A percentile compares a stretch with the other conserved stretches of the same genome.
Evolutionary conservation across 2,329 filamentous ascomycete species (phyloP).

Genomic region (Lachnellula arida): DNA sequence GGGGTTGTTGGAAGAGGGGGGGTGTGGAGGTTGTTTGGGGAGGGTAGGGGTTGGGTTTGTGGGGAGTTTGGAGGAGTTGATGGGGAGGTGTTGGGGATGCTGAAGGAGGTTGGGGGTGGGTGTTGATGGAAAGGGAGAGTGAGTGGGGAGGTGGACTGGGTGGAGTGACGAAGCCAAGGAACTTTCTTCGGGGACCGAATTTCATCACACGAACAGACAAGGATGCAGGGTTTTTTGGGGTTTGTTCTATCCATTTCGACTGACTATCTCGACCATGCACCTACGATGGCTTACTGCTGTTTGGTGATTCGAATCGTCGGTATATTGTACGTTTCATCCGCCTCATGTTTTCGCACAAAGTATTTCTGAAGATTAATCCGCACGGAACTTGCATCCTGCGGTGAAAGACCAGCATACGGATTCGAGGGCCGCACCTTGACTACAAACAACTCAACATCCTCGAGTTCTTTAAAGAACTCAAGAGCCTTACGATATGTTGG

Average conservation of each 20-base stretch:
- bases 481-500: background rate
- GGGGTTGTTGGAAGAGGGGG: slow-evolving; percentile 5
- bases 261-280: background rate
- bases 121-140: background rate
- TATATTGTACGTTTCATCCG: background rate
- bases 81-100: background rate
- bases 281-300: background rate
- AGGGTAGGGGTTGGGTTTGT: too few relatives aligned
- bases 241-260: background rate
- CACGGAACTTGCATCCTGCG: background rate
- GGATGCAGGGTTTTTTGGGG: too few relatives aligned
- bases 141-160: background rate
- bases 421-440: background rate
- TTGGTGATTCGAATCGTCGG: background rate
- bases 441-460: background rate
- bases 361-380: background rate
- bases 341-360: background rate
- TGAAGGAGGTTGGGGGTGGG: background rate
- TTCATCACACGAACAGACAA: background rate
- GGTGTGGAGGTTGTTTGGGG: background rate
- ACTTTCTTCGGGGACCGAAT: background rate
- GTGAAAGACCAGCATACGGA: background rate
- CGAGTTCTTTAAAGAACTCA: background rate
- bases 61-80: background rate
- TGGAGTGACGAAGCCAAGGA: background rate